phyloP scores from a whole-genome alignment of 1,284 basidiomycete species.

The Erythrobasidium hasegawianum region DNA sequence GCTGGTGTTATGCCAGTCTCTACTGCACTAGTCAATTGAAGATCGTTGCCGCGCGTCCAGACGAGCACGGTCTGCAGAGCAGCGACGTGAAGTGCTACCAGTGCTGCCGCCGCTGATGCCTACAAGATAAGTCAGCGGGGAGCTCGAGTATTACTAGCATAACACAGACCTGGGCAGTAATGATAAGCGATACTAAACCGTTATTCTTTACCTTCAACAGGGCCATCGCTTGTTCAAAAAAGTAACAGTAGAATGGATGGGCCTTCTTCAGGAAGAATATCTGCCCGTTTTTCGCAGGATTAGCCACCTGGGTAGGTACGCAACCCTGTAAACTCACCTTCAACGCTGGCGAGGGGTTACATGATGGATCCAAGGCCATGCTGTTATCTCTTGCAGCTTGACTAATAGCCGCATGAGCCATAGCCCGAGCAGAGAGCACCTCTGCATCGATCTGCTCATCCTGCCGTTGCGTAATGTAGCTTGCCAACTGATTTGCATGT shows the following conservation, averaged over 20 bases:
- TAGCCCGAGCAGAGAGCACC: not conserved
- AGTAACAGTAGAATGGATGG: too few relatives aligned
- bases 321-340: too few relatives aligned
- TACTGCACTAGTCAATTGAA: constrained; percentile 1
- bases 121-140: too few relatives aligned
- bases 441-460: constrained; percentile 10
- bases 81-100: constrained; percentile 6
- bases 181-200: too few relatives aligned
- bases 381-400: too few relatives aligned
- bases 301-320: too few relatives aligned
- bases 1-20: constrained; percentile 17
- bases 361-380: not conserved
- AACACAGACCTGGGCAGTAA: too few relatives aligned
- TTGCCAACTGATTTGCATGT: not conserved
- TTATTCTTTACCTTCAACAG: too few relatives aligned
- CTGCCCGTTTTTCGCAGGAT: too few relatives aligned
- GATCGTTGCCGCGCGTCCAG: not conserved
- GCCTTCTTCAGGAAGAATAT: not conserved
- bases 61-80: not conserved
- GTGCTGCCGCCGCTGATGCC: constrained; percentile 17
- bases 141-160: too few relatives aligned
- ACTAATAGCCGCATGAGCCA: too few relatives aligned
- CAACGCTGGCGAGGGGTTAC: not conserved
- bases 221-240: not conserved
- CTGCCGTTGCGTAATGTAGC: constrained; percentile 1